Conservation (phyloP, 257 asterid genomes). For the Nicotiana otophora region DNA sequence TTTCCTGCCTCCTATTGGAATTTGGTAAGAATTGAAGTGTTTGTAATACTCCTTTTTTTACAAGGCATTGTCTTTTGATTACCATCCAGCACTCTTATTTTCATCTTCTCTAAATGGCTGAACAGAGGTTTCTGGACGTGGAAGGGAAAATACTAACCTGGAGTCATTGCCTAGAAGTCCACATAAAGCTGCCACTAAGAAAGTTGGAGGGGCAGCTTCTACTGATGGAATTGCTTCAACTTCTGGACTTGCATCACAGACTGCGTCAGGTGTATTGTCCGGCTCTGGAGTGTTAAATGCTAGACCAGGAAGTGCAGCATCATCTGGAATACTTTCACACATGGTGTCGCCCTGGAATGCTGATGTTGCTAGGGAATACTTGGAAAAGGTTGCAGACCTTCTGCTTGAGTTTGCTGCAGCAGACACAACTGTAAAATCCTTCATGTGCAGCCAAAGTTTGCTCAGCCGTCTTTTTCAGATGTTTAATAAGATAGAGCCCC, state of each 20-base stretch:
- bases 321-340: slow-evolving; percentile 88
- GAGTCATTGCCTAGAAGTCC: slow-evolving; percentile 70
- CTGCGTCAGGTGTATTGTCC: slow-evolving; percentile 90
- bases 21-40: not conserved
- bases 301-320: slow-evolving; percentile 93
- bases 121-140: slow-evolving; percentile 86
- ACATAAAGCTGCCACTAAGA: slow-evolving; percentile 61
- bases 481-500: slow-evolving; percentile 95
- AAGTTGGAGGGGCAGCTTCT: slow-evolving; percentile 46
- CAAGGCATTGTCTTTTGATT: slow-evolving; percentile 4
- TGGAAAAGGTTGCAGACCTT: slow-evolving; percentile 96
- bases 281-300: slow-evolving; percentile 97
- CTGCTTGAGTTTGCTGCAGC: slow-evolving; percentile 93
- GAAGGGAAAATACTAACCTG: slow-evolving; percentile 60
- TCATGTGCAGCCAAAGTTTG: slow-evolving; percentile 96
- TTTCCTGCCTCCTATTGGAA: not conserved
- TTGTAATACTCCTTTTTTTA: not conserved
- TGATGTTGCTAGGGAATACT: slow-evolving; percentile 90
- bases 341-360: slow-evolving; percentile 91
- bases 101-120: slow-evolving; percentile 15
- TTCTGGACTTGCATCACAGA: slow-evolving; percentile 69
- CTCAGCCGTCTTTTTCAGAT: slow-evolving; percentile 96
- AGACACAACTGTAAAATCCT: slow-evolving; percentile 84
- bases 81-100: not conserved
- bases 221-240: slow-evolving; percentile 54